These are phyloP conservation scores for Ceratocystis harringtonii DNA, from an alignment of 2,329 filamentous ascomycete genomes.

Conservation along the genomic window DNA sequence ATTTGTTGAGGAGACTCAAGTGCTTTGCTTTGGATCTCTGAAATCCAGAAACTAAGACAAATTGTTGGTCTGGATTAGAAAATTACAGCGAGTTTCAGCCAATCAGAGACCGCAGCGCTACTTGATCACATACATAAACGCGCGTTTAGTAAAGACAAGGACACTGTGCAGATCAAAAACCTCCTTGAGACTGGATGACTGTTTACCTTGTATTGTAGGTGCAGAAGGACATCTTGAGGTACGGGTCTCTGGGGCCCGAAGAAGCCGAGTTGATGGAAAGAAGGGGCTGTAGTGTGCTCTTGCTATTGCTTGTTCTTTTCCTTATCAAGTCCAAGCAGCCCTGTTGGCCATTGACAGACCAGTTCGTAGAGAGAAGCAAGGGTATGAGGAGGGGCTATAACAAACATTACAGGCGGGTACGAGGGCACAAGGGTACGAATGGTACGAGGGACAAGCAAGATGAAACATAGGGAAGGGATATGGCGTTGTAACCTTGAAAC, in stretches of 20 bases:
- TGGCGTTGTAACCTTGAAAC: slow-evolving; percentile 3
- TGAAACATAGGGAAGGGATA: slow-evolving; percentile 1
- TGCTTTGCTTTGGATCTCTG: too few species aligned
- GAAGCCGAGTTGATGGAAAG: neutral
- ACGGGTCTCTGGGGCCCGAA: neutral
- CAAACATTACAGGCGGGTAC: neutral
- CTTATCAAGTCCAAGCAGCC: neutral
- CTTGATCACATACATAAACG: neutral
- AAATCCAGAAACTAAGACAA: neutral
- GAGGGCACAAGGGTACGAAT: neutral
- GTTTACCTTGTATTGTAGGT: neutral
- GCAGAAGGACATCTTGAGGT: neutral
- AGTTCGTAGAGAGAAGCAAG: neutral
- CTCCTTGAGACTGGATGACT: too few species aligned
- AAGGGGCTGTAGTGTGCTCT: neutral
- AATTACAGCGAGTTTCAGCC: neutral
- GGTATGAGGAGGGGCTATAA: neutral
- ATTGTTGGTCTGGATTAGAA: neutral
- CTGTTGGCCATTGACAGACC: neutral
- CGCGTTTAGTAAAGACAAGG: neutral
- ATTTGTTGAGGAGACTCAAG: too few species aligned
- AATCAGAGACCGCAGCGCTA: neutral
- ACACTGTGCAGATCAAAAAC: neutral
- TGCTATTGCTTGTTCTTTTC: neutral
- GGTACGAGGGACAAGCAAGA: neutral